Evolutionary conservation across 768 basidiomycete genomes (phyloP), one percentile per base, ranked within the genome.

Genomic region (Paxillus involutus): DNA sequence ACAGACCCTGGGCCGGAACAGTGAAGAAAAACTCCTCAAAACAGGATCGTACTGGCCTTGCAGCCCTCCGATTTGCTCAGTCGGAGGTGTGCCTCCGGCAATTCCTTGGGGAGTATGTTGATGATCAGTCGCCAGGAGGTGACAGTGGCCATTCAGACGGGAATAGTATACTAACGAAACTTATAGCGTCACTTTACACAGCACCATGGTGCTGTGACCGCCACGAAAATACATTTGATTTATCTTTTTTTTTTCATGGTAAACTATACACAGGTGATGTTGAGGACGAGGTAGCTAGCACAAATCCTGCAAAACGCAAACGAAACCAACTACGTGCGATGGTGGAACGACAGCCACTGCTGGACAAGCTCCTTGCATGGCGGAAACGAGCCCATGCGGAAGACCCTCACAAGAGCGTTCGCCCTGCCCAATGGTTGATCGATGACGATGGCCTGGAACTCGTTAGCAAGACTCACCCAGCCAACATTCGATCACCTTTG

Each of bases 11-110:
- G 40, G 21, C 39, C 29, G 33, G 44, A 24, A 5, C 10, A 10
- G 6, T 51, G 5, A 46, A 47, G 29, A 55, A 47, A 10, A 55
- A 50, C 21, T 45, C 44, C 6, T 46, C 29, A 14, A 55, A 55
- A 16, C 44, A 55, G 12, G 49, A 55, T 40, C 33, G 32, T 3
- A 56, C 45, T 0, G 32, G 50, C 6, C 7, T 36, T 9, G 50
- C 46, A n/a, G 40, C 39, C 4, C n/a, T 56, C 12, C 21, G 29
- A 14, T 51, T 37, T 32, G 19, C 24, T 11, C 46, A 51, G 32
- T 56, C 46, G 21, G 3, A 5, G n/a, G 47, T 39, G 3, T 56
- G 55, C 21, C 44, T 56, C 12, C 41, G 17, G 3, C 8, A 47
- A 11, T 51, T 47, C n/a, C 37, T 47, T 7, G 32, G 13, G 14